A percentile compares a stretch with the other conserved stretches of the same genome.
Conservation (phyloP, 768 basidiomycete species). For the Tricholoma sp. region DNA sequence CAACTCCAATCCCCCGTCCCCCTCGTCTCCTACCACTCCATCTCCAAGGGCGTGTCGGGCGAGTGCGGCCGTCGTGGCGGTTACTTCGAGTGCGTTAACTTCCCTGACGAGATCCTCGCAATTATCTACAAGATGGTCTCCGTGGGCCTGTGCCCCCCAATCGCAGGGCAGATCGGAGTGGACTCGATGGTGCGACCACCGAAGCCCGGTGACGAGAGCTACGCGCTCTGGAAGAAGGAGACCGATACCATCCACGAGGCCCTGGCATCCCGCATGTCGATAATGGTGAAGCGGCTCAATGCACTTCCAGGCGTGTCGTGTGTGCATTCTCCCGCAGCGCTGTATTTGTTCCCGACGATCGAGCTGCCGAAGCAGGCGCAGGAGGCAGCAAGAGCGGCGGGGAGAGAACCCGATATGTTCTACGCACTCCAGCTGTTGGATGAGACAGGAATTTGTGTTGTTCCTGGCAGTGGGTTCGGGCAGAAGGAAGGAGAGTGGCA, state of each 20-base stretch:
- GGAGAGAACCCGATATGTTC: constrained; percentile 84
- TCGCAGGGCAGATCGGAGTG: constrained; percentile 89
- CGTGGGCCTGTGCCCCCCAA: constrained; percentile 84
- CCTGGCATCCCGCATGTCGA: constrained; percentile 60
- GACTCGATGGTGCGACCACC: constrained; percentile 95
- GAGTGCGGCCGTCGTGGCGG: constrained; percentile 98
- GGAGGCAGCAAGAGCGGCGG: constrained; percentile 62
- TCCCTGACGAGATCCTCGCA: constrained; percentile 70
- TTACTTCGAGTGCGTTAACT: constrained; percentile 90
- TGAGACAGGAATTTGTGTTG: constrained; percentile 88
- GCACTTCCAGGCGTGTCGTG: constrained; percentile 84
- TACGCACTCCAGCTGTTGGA: constrained; percentile 85
- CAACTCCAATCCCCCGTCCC: constrained; percentile 66
- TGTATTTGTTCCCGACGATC: constrained; percentile 91
- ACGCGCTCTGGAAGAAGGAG: constrained; percentile 78
- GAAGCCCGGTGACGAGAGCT: constrained; percentile 66
- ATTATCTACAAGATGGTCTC: constrained; percentile 96
- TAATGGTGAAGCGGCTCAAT: constrained; percentile 80
- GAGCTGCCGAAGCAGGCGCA: constrained; percentile 67
- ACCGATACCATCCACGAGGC: constrained; percentile 74
- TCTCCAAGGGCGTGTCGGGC: constrained; percentile 93
- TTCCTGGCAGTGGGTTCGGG: constrained; percentile 93
- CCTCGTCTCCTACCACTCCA: constrained; percentile 94
- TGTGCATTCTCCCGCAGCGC: constrained; percentile 84
- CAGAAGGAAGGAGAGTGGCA: constrained; percentile 90